These are phyloP conservation scores for Paraconiothyrium brasiliense DNA, from an alignment of 2,329 filamentous ascomycete species.

Conservation along the genomic window DNA sequence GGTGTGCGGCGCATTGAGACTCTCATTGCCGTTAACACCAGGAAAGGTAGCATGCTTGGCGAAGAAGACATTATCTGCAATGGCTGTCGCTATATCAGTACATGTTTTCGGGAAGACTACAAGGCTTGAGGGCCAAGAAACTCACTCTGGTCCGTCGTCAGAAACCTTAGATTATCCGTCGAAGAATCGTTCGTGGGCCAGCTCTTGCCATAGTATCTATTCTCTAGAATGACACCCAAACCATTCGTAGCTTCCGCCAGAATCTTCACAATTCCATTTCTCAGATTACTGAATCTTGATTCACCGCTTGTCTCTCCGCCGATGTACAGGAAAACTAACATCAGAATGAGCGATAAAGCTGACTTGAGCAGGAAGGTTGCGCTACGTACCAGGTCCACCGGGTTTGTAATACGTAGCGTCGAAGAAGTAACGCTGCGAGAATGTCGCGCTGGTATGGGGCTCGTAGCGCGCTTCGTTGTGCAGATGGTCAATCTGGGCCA, in stretches of 20 bases:
- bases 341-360: too few relatives aligned
- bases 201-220: constrained; percentile 61
- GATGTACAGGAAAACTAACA: constrained; percentile 57
- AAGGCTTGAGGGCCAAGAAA: not conserved
- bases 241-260: constrained; percentile 64
- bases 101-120: not conserved
- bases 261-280: constrained; percentile 62
- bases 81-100: constrained; percentile 33
- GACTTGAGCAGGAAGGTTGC: too few relatives aligned
- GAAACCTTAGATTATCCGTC: constrained; percentile 60
- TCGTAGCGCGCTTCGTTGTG: constrained; percentile 52
- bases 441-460: constrained; percentile 59
- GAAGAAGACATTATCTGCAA: constrained; percentile 64
- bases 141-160: constrained; percentile 61
- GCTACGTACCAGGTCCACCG: constrained; percentile 54
- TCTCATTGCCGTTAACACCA: constrained; percentile 48
- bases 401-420: constrained; percentile 64
- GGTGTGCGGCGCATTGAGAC: constrained; percentile 55
- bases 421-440: constrained; percentile 65
- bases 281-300: constrained; percentile 49
- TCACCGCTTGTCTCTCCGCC: constrained; percentile 57
- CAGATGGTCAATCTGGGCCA: constrained; percentile 57
- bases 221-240: constrained; percentile 64
- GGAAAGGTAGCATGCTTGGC: constrained; percentile 59
- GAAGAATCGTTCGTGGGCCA: constrained; percentile 60